Conservation (phyloP, 1,284 basidiomycete species). For the Rhizoctonia solani region DNA sequence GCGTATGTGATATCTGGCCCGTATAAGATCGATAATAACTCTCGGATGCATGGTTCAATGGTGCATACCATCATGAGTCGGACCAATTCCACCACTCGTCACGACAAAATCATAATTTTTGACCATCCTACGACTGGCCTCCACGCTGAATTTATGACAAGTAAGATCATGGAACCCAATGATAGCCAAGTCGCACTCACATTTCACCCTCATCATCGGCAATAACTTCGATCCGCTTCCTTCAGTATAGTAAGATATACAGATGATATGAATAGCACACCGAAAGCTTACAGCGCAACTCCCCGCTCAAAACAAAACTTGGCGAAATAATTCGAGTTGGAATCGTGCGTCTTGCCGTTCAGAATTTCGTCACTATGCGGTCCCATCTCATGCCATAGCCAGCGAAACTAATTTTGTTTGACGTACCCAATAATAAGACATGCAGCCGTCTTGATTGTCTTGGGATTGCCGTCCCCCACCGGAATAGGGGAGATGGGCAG, state of each 20-base stretch:
- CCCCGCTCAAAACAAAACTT: conserved; percentile 85
- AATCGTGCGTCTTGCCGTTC: conserved; percentile 86
- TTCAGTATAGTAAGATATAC: conserved; percentile 43
- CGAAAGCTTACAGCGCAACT: conserved; percentile 71
- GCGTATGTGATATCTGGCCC: conserved; percentile 82
- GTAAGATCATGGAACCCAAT: conserved; percentile 2
- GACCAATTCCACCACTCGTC: conserved; percentile 75
- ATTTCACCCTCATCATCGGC: conserved; percentile 90
- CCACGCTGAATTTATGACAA: conserved; percentile 56
- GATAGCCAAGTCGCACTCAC: conserved; percentile 51
- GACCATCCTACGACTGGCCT: conserved; percentile 84
- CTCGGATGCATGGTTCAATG: background rate
- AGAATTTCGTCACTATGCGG: conserved; percentile 75
- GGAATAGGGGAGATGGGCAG: conserved; percentile 18
- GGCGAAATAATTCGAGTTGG: conserved; percentile 64
- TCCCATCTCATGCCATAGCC: background rate
- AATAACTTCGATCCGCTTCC: conserved; percentile 89
- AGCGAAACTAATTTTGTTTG: background rate
- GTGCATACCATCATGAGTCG: conserved; percentile 75
- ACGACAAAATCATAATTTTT: conserved; percentile 84
- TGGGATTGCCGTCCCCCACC: conserved; percentile 66
- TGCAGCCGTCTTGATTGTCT: conserved; percentile 71
- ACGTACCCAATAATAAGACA: conserved; percentile 75
- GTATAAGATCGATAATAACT: background rate
- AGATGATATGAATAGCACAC: background rate